Percentiles rank a stretch among this genome's conserved stretches.
phyloP scores from a whole-genome alignment of 805 yeast species.

The Monosporozyma unispora region DNA sequence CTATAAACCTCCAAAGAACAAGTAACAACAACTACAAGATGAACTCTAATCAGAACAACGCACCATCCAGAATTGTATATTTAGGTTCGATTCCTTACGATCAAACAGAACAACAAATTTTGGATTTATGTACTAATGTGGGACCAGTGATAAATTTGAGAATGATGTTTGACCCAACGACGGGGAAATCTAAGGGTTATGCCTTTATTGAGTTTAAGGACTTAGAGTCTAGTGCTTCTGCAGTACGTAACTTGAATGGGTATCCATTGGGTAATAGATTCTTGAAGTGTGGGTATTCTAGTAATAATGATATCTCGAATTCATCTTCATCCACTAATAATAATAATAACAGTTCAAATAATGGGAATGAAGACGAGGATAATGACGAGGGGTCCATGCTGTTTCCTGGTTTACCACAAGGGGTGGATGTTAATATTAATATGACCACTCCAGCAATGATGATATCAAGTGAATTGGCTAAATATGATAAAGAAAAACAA shows the following conservation, averaged over 20 bases:
- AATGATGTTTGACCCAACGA: constrained; percentile 75
- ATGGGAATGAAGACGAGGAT: constrained; percentile 2
- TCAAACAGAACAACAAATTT: constrained; percentile 87
- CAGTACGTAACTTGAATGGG: constrained; percentile 80
- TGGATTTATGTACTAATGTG: constrained; percentile 73
- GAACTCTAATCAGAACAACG: constrained; percentile 13
- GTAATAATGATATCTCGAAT: constrained; percentile 35
- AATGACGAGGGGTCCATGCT: constrained; percentile 4
- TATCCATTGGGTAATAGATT: constrained; percentile 63
- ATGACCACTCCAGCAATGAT: constrained; percentile 34
- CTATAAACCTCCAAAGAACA: too few species aligned
- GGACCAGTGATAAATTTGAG: constrained; percentile 78
- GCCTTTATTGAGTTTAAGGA: constrained; percentile 82
- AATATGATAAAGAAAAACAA: constrained; percentile 19
- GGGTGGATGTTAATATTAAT: constrained; percentile 35
- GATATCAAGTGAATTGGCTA: constrained; percentile 28
- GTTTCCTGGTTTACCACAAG: constrained; percentile 48
- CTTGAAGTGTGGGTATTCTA: constrained; percentile 66
- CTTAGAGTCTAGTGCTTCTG: constrained; percentile 79
- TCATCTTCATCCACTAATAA: not conserved
- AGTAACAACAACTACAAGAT: not conserved
- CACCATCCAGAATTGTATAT: constrained; percentile 45
- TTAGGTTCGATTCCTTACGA: constrained; percentile 89
- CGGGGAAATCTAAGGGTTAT: constrained; percentile 86
- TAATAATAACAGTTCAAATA: not conserved